These are phyloP conservation scores for Monosporascus sp. DNA, from an alignment of 2,329 filamentous ascomycete species.

Conservation along the genomic window DNA sequence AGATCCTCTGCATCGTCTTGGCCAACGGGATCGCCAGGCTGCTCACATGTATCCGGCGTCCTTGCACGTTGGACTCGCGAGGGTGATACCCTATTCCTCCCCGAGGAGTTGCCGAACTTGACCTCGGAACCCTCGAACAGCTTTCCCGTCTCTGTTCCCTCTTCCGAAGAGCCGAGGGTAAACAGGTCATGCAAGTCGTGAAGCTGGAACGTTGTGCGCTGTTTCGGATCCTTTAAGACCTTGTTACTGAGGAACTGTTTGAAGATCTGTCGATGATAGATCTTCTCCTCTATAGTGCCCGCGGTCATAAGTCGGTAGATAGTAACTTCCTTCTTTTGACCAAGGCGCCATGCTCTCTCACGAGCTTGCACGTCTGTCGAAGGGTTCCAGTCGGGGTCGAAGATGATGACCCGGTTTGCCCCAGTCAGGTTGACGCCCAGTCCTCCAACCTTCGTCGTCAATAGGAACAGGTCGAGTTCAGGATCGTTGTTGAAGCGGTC, in stretches of 20 bases:
- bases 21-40: conserved; percentile 2
- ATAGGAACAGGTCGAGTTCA: conserved; percentile 76
- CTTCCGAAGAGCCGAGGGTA: conserved; percentile 62
- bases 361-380: conserved; percentile 94
- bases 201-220: conserved; percentile 84
- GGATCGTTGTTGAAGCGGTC: conserved; percentile 86
- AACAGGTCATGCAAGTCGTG: conserved; percentile 91
- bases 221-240: conserved; percentile 88
- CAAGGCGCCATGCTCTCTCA: conserved; percentile 90
- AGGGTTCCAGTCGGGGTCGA: conserved; percentile 98
- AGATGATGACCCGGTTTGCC: conserved; percentile 94
- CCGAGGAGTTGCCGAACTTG: conserved; percentile 42
- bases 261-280: conserved; percentile 97
- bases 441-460: conserved; percentile 94
- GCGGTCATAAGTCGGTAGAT: conserved; percentile 98
- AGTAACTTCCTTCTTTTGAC: conserved; percentile 90
- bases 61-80: conserved; percentile 1
- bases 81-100: conserved; percentile 7
- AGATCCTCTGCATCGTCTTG: conserved; percentile 26
- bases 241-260: conserved; percentile 98
- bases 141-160: conserved; percentile 75
- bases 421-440: conserved; percentile 92
- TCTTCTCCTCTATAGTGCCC: conserved; percentile 98
- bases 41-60: conserved; percentile 2
- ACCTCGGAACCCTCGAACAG: conserved; percentile 88